These are phyloP conservation scores for Plantago coronopus DNA, from an alignment of 305 asterid genomes.

Conservation along the genomic window DNA sequence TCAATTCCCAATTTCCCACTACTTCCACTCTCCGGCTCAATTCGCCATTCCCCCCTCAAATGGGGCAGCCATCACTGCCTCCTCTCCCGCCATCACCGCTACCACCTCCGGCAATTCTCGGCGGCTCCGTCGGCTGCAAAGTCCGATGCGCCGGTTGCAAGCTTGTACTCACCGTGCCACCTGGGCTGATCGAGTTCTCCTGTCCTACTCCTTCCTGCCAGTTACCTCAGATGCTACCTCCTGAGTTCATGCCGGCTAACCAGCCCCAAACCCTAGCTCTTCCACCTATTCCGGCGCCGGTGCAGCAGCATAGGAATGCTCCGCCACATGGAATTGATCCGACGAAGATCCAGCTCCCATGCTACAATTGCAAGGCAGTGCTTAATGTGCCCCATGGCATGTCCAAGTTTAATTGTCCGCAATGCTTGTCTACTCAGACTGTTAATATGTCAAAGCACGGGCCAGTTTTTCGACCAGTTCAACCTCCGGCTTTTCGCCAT, in stretches of 20 bases:
- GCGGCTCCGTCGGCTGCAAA: conserved; percentile 55
- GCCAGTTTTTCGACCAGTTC: conserved; percentile 41
- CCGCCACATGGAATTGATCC: conserved; percentile 93
- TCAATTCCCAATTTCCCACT: too few species aligned
- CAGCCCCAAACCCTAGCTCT: conserved; percentile 28
- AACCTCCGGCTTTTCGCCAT: conserved; percentile 37
- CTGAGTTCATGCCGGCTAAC: conserved; percentile 59
- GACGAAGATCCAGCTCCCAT: conserved; percentile 92
- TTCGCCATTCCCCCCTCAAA: conserved; percentile 16
- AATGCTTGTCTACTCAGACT: conserved; percentile 69
- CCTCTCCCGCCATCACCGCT: conserved; percentile 57
- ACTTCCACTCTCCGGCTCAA: conserved; percentile 24
- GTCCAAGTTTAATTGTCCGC: conserved; percentile 84
- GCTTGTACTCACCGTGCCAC: conserved; percentile 68
- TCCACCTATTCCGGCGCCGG: conserved; percentile 27
- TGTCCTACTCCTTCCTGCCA: conserved; percentile 96
- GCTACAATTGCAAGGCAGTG: conserved; percentile 87
- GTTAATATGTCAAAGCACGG: conserved; percentile 66
- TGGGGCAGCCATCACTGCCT: conserved; percentile 80
- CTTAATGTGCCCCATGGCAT: conserved; percentile 91
- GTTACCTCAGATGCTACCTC: conserved; percentile 97
- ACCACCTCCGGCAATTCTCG: conserved; percentile 30
- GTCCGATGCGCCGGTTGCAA: conserved; percentile 97
- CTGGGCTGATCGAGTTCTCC: conserved; percentile 73
- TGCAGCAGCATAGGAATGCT: conserved; percentile 43